Percentiles rank a stretch among this genome's conserved stretches.
Conservation (phyloP, 2,329 filamentous ascomycete species). For the Cordyceps militaris region DNA sequence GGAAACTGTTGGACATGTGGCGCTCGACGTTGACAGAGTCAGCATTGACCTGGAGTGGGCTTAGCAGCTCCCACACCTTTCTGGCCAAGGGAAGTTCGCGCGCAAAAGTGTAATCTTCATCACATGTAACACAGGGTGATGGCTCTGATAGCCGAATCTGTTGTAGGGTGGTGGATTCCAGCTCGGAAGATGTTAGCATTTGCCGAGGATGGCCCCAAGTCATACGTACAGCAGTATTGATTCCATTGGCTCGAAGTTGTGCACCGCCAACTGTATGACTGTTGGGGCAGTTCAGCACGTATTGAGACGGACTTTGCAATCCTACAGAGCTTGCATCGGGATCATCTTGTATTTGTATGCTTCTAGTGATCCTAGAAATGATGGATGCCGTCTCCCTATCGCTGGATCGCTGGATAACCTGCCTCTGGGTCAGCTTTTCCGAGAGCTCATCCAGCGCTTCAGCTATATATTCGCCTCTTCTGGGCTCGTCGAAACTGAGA, state of each 20-base stretch:
- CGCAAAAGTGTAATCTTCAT: slow-evolving; percentile 26
- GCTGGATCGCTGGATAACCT: slow-evolving; percentile 32
- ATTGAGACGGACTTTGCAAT: slow-evolving; percentile 25
- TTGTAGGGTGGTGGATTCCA: background rate
- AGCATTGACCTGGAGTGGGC: slow-evolving; percentile 28
- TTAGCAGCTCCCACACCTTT: slow-evolving; percentile 30
- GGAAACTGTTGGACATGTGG: slow-evolving; percentile 30
- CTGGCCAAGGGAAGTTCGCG: slow-evolving; percentile 30
- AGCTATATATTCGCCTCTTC: slow-evolving; percentile 27
- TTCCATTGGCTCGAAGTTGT: slow-evolving; percentile 24
- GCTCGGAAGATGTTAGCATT: background rate
- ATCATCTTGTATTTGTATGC: slow-evolving; percentile 29
- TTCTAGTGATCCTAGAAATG: slow-evolving; percentile 28
- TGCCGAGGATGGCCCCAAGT: too few relatives aligned
- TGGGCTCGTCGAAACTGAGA: slow-evolving; percentile 19
- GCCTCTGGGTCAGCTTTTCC: slow-evolving; percentile 26
- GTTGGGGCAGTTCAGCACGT: slow-evolving; percentile 29
- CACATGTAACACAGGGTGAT: slow-evolving; percentile 26
- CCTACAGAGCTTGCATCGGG: slow-evolving; percentile 21
- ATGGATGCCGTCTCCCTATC: slow-evolving; percentile 30
- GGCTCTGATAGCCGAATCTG: background rate
- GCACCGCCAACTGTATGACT: slow-evolving; percentile 31
- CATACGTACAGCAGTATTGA: slow-evolving; percentile 20
- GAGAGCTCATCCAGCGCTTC: slow-evolving; percentile 31
- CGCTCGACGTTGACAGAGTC: slow-evolving; percentile 32